phyloP scores from a whole-genome alignment of 345 rosid species.

The Eucalyptus rudis region DNA sequence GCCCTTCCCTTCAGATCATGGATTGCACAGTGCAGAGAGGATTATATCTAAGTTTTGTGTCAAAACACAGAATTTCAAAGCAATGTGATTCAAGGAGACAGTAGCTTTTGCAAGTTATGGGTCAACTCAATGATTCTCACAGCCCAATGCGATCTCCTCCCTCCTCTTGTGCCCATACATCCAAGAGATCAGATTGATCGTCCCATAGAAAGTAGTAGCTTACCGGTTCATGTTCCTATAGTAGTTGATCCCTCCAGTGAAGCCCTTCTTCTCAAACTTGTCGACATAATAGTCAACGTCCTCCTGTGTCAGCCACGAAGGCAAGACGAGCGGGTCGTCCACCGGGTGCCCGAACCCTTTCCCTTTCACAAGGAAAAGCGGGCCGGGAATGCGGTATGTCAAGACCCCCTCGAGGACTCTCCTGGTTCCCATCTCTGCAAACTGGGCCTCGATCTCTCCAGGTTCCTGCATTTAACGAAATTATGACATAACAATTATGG shows the following conservation, averaged over 20 bases:
- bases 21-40: background rate
- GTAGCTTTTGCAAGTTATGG: background rate
- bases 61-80: background rate
- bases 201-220: background rate
- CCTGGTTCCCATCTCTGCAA: conserved; percentile 28
- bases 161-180: background rate
- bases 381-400: conserved; percentile 36
- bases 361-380: conserved; percentile 35
- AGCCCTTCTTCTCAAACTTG: conserved; percentile 47
- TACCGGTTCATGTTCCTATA: conserved; percentile 57
- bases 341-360: conserved; percentile 21
- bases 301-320: conserved; percentile 58
- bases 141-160: background rate
- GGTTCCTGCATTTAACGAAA: conserved; percentile 17
- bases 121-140: background rate
- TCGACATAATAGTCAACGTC: conserved; percentile 28
- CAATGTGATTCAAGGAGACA: background rate
- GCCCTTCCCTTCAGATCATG: background rate
- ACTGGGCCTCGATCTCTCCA: conserved; percentile 60
- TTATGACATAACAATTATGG: background rate
- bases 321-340: conserved; percentile 20
- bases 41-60: background rate
- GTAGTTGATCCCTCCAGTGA: conserved; percentile 78
- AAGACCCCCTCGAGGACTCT: conserved; percentile 35
- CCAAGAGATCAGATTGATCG: background rate